Percentiles rank a stretch among this genome's conserved stretches.
Evolutionary conservation across 225 moss, liverwort and hornwort species (phyloP).

Genomic region (Pseudisothecium myosuroides): DNA sequence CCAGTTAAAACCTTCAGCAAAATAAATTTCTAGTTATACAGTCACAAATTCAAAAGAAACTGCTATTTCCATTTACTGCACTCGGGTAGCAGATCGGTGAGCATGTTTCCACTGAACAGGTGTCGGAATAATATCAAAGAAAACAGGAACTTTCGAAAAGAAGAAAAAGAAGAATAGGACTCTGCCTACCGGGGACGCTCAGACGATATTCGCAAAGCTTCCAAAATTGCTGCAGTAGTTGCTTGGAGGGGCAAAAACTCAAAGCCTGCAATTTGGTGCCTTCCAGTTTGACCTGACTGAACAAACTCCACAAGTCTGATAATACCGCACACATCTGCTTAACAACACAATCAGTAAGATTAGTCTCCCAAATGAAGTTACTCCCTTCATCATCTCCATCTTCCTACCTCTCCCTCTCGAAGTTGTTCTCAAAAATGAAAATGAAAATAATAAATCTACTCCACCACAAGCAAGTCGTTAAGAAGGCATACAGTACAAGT

Average conservation of each 20-base stretch:
- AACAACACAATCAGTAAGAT: neutral
- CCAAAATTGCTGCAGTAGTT: slow-evolving; percentile 74
- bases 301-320: slow-evolving; percentile 89
- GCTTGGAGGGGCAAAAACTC: slow-evolving; percentile 63
- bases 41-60: neutral
- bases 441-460: neutral
- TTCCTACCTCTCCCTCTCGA: neutral
- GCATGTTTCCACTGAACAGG: neutral
- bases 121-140: neutral
- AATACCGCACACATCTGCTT: slow-evolving; percentile 70
- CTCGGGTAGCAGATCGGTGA: neutral
- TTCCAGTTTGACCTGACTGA: slow-evolving; percentile 67
- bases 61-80: neutral
- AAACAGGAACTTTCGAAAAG: neutral
- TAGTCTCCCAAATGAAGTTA: neutral
- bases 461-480: neutral
- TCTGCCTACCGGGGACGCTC: slow-evolving; percentile 35
- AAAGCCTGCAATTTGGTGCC: slow-evolving; percentile 60
- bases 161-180: neutral
- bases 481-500: slow-evolving; percentile 67
- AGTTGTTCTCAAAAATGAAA: neutral
- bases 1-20: neutral
- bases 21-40: neutral
- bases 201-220: slow-evolving; percentile 79
- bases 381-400: neutral